phyloP scores from a whole-genome alignment of 106 monocot species.

The Xerophyta viscosa region DNA sequence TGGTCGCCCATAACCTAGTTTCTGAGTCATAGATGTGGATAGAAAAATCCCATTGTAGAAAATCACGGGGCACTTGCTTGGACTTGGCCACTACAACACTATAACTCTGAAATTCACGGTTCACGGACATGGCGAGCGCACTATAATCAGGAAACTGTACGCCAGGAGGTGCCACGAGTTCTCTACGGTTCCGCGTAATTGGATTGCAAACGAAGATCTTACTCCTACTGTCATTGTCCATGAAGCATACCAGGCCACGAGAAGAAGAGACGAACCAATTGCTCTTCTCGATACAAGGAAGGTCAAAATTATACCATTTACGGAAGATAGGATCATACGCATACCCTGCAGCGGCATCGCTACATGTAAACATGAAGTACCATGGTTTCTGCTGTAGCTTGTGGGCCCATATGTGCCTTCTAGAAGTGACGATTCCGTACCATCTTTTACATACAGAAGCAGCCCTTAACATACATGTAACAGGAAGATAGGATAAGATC shows the following conservation, averaged over 20 bases:
- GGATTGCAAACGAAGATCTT: slow-evolving; percentile 76
- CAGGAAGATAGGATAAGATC: slow-evolving; percentile 64
- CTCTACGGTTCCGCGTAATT: slow-evolving; percentile 54
- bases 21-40: slow-evolving; percentile 66
- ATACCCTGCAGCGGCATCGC: slow-evolving; percentile 35
- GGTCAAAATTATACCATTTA: slow-evolving; percentile 71
- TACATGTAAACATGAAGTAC: slow-evolving; percentile 94
- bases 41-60: slow-evolving; percentile 66
- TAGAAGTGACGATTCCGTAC: slow-evolving; percentile 47
- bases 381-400: slow-evolving; percentile 56
- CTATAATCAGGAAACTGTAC: slow-evolving; percentile 56
- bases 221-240: slow-evolving; percentile 72
- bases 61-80: slow-evolving; percentile 60
- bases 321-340: slow-evolving; percentile 61
- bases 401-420: slow-evolving; percentile 35
- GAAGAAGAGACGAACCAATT: slow-evolving; percentile 79
- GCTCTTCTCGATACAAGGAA: slow-evolving; percentile 72
- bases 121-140: slow-evolving; percentile 50
- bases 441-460: slow-evolving; percentile 76
- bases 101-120: slow-evolving; percentile 35
- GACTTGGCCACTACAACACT: slow-evolving; percentile 48
- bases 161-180: slow-evolving; percentile 46
- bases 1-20: slow-evolving; percentile 32
- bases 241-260: slow-evolving; percentile 70
- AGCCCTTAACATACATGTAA: slow-evolving; percentile 57